These are phyloP conservation scores for Pseudonitzschia pungens DNA, from an alignment of 108 stramenopile genomes.

Conservation along the genomic window DNA sequence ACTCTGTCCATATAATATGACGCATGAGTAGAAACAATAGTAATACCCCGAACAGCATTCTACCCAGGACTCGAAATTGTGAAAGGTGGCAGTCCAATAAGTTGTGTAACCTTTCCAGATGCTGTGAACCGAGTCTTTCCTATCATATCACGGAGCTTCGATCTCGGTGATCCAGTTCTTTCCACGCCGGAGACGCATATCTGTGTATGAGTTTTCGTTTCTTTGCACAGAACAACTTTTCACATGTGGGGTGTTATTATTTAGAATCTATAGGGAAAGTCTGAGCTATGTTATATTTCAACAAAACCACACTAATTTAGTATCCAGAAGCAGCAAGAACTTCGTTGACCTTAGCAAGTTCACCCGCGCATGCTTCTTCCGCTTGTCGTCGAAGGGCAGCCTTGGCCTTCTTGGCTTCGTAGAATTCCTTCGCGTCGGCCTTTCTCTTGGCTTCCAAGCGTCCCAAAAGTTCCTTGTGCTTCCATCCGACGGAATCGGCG, in stretches of 20 bases:
- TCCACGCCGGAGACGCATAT: no score
- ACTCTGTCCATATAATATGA: no score
- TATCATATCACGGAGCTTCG: no score
- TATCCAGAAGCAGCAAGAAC: conserved; percentile 84
- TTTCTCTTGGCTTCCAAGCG: conserved; percentile 94
- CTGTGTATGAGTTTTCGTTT: neutral
- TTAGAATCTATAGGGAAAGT: neutral
- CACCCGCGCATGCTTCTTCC: conserved; percentile 66
- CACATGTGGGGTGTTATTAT: neutral
- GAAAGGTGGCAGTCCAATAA: no score
- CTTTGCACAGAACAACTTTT: neutral
- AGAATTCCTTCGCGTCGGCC: conserved; percentile 91
- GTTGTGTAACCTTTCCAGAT: no score
- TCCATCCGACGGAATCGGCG: conserved; percentile 96
- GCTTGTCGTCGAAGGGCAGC: conserved; percentile 74
- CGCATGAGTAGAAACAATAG: no score
- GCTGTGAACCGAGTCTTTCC: no score
- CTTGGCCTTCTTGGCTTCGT: conserved; percentile 92
- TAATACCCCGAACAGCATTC: no score
- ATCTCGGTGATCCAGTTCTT: no score
- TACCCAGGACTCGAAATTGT: no score
- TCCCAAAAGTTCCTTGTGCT: conserved; percentile 91
- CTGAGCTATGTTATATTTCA: conserved; percentile 1
- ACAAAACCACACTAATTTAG: conserved; percentile 45
- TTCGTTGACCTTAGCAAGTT: conserved; percentile 84